A percentile compares a stretch with the other conserved stretches of the same genome.
These are phyloP conservation scores for Rutidosis leptorrhynchoides DNA, from an alignment of 129 eudicot species.

Conservation along the genomic window DNA sequence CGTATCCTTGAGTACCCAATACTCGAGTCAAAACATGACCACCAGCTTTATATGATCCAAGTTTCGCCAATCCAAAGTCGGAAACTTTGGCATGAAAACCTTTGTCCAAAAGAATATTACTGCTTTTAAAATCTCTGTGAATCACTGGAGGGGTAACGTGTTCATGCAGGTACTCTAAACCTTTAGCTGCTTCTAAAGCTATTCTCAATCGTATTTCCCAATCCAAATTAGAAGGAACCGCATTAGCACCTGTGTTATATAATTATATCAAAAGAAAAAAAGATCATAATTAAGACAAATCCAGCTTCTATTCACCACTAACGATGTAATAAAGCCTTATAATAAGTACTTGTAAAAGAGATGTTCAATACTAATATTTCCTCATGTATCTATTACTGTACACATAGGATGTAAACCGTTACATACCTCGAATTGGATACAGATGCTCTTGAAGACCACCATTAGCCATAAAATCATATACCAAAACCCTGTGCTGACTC, in stretches of 20 bases:
- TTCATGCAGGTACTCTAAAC: constrained; percentile 93
- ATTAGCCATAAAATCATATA: constrained; percentile 89
- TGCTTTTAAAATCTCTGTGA: constrained; percentile 92
- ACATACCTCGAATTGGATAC: constrained; percentile 68
- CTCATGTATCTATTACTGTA: no score
- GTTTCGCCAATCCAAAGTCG: constrained; percentile 91
- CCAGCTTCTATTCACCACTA: no score
- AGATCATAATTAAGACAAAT: neutral
- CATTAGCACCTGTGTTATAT: constrained; percentile 46
- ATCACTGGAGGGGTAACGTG: constrained; percentile 82
- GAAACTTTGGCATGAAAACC: constrained; percentile 89
- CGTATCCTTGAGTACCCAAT: constrained; percentile 95
- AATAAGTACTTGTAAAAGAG: no score
- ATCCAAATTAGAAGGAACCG: constrained; percentile 55
- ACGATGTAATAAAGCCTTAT: no score
- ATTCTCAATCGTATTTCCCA: constrained; percentile 85
- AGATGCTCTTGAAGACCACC: constrained; percentile 95
- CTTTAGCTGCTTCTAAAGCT: constrained; percentile 97
- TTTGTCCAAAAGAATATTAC: constrained; percentile 84
- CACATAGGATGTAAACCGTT: neutral
- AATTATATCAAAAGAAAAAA: neutral
- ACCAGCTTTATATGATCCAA: constrained; percentile 83
- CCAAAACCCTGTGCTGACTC: constrained; percentile 71
- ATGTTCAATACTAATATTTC: no score
- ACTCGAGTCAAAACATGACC: constrained; percentile 96